These are phyloP conservation scores for Plectosphaerella cucumerina DNA, from an alignment of 2,329 filamentous ascomycete species.

Conservation along the genomic window DNA sequence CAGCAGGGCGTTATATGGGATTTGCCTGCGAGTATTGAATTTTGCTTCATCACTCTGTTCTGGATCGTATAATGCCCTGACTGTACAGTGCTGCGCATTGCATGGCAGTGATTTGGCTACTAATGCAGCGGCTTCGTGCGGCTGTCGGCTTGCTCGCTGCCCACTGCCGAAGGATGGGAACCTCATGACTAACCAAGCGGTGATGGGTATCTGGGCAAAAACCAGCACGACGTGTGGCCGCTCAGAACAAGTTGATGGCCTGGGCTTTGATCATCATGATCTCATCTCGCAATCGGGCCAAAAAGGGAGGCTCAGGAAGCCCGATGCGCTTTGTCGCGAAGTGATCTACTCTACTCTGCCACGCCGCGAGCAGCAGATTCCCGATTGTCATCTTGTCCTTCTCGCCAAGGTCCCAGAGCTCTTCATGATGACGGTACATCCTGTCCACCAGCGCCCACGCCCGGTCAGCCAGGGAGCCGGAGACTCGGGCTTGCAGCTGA, in stretches of 20 bases:
- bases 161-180: too few species aligned
- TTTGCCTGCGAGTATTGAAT: background rate
- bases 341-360: background rate
- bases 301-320: slow-evolving; percentile 1
- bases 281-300: slow-evolving; percentile 1
- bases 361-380: slow-evolving; percentile 1
- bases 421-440: slow-evolving; percentile 42
- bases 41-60: background rate
- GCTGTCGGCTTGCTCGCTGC: too few species aligned
- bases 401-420: slow-evolving; percentile 43
- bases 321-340: background rate
- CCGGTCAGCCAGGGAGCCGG: slow-evolving; percentile 45
- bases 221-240: too few species aligned
- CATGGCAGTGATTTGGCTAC: too few species aligned
- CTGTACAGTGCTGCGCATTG: background rate
- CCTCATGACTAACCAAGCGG: too few species aligned
- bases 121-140: too few species aligned
- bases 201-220: too few species aligned
- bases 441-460: slow-evolving; percentile 45
- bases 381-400: slow-evolving; percentile 22
- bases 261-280: slow-evolving; percentile 5
- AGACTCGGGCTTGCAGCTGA: slow-evolving; percentile 44
- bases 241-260: background rate
- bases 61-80: background rate
- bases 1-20: slow-evolving; percentile 3